Conservation (phyloP, 139 green algal species). For the Asterochloris sp. region DNA sequence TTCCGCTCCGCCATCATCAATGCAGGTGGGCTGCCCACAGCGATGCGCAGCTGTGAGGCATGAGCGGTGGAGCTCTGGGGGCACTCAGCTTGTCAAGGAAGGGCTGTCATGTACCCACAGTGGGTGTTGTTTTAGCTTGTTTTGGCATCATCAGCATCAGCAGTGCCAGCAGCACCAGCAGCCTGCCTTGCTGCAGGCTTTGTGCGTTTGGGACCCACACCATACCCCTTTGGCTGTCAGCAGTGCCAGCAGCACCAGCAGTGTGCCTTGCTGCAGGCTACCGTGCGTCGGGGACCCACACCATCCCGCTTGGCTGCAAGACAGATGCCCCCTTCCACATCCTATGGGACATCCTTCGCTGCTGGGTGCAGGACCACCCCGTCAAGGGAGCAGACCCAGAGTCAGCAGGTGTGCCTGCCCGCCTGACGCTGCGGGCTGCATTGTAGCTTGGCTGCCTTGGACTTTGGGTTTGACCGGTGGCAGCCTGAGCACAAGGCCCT, state of each 20-base stretch:
- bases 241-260: too few species aligned
- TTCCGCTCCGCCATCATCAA: constrained; percentile 91
- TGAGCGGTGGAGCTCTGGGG: too few species aligned
- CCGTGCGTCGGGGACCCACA: constrained; percentile 79
- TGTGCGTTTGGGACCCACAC: constrained; percentile 79
- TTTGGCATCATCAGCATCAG: too few species aligned
- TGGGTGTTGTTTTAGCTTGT: too few species aligned
- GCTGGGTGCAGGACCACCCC: constrained; percentile 79
- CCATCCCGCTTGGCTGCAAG: constrained; percentile 88
- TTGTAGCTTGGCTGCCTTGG: background rate
- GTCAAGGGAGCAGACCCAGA: constrained; percentile 47
- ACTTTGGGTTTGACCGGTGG: too few species aligned
- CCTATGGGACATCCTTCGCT: constrained; percentile 81
- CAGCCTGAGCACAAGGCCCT: too few species aligned
- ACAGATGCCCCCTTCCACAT: constrained; percentile 86
- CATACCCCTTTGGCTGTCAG: constrained; percentile 83
- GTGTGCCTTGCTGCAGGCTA: constrained; percentile 37
- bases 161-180: too few species aligned
- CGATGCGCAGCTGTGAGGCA: too few species aligned
- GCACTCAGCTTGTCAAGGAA: too few species aligned
- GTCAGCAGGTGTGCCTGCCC: constrained; percentile 20
- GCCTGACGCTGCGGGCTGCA: background rate
- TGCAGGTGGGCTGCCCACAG: constrained; percentile 27
- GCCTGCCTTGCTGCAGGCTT: constrained; percentile 37
- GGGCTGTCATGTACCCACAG: too few species aligned